These are phyloP conservation scores for Picochlorum sp. DNA, from an alignment of 139 green algal genomes.

Conservation along the genomic window DNA sequence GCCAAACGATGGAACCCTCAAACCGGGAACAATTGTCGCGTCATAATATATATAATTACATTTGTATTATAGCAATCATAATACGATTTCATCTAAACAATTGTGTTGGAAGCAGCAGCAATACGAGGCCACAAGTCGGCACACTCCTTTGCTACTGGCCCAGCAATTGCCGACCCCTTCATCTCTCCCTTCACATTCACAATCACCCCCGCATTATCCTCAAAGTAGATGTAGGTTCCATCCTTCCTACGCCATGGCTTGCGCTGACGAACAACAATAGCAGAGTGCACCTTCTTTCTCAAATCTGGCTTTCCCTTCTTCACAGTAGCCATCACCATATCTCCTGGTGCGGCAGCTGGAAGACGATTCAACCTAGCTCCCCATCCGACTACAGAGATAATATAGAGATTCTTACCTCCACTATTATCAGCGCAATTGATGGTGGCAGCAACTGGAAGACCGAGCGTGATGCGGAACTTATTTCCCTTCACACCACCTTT, in stretches of 20 bases:
- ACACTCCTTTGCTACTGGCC: constrained; percentile 99
- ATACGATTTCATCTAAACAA: constrained; percentile 63
- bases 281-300: constrained; percentile 95
- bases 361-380: constrained; percentile 93
- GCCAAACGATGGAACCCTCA: not conserved
- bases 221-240: constrained; percentile 98
- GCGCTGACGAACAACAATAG: constrained; percentile 94
- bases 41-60: constrained; percentile 5
- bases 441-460: constrained; percentile 87
- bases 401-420: constrained; percentile 98
- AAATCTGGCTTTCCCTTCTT: constrained; percentile 99
- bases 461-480: constrained; percentile 97
- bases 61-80: not conserved
- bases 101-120: constrained; percentile 94
- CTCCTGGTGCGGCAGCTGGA: constrained; percentile 73
- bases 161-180: constrained; percentile 99
- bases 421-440: constrained; percentile 96
- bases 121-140: constrained; percentile 99
- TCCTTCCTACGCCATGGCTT: constrained; percentile 98
- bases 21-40: constrained; percentile 6
- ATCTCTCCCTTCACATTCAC: constrained; percentile 99
- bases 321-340: constrained; percentile 99
- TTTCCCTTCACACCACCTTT: constrained; percentile 78
- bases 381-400: constrained; percentile 91
- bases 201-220: constrained; percentile 99